Evolutionary conservation across 2,329 filamentous ascomycete genomes (phyloP).

Genomic region (Dichotomopilus funicola): DNA sequence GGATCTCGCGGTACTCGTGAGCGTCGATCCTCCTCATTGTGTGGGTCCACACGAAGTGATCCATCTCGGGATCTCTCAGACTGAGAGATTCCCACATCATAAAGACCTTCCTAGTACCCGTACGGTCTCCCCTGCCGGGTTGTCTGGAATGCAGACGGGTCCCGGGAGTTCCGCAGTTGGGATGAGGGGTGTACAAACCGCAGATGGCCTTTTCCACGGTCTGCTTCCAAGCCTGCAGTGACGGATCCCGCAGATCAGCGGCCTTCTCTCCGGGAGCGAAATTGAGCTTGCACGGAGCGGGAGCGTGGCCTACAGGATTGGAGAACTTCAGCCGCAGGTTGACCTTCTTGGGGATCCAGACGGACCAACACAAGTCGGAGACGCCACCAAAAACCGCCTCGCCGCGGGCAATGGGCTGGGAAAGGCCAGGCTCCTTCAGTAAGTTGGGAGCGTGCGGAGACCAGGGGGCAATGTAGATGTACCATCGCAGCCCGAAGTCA

Average conservation of each 20-base stretch:
- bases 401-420: slow-evolving; percentile 10
- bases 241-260: not conserved
- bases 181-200: slow-evolving; percentile 8
- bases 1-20: slow-evolving; percentile 30
- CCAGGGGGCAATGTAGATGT: slow-evolving; percentile 16
- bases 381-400: not conserved
- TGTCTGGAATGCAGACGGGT: slow-evolving; percentile 9
- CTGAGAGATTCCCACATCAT: slow-evolving; percentile 15
- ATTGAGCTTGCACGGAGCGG: not conserved
- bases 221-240: slow-evolving; percentile 7
- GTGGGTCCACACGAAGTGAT: slow-evolving; percentile 16
- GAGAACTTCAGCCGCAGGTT: not conserved
- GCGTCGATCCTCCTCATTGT: slow-evolving; percentile 23
- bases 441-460: not conserved
- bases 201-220: slow-evolving; percentile 1
- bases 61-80: not conserved
- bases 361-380: slow-evolving; percentile 4
- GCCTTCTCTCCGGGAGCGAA: not conserved
- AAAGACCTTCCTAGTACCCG: slow-evolving; percentile 2
- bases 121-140: not conserved
- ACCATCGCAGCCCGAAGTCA: slow-evolving; percentile 4
- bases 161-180: slow-evolving; percentile 16
- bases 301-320: not conserved
- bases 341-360: slow-evolving; percentile 12
- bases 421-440: slow-evolving; percentile 8